A percentile compares a stretch with the other conserved stretches of the same genome.
Conservation (phyloP, 1,284 basidiomycete genomes). For the Leccinum holopus region DNA sequence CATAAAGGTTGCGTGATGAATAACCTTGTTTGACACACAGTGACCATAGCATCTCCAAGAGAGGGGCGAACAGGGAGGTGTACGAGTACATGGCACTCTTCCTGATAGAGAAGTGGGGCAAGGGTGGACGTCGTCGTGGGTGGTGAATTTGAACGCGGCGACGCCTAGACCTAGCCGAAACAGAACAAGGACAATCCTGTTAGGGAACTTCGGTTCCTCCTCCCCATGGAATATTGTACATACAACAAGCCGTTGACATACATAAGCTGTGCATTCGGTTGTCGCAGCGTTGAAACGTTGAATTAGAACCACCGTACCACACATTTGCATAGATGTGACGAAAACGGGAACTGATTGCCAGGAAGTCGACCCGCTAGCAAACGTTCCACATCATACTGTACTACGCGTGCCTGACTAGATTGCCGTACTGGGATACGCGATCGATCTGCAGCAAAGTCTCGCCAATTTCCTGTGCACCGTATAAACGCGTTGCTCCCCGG, state of each 20-base stretch:
- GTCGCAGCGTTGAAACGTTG: background rate
- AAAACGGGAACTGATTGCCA: background rate
- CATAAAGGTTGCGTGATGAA: constrained; percentile 5
- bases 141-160: constrained; percentile 39
- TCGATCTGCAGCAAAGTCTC: background rate
- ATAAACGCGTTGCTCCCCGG: background rate
- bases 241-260: background rate
- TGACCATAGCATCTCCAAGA: constrained; percentile 71
- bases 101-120: constrained; percentile 89
- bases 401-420: background rate
- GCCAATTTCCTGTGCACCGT: background rate
- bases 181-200: background rate
- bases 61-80: constrained; percentile 82
- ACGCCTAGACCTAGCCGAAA: background rate
- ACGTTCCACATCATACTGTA: background rate
- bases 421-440: background rate
- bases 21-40: constrained; percentile 40
- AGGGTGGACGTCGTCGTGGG: constrained; percentile 64
- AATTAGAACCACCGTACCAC: background rate
- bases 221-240: background rate
- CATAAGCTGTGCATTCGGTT: constrained; percentile 6
- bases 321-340: background rate
- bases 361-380: background rate
- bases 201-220: background rate
- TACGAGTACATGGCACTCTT: constrained; percentile 86